These are phyloP conservation scores for Rhizopus stolonifer DNA, from an alignment of 371 early-diverging fungal species.

Conservation along the genomic window DNA sequence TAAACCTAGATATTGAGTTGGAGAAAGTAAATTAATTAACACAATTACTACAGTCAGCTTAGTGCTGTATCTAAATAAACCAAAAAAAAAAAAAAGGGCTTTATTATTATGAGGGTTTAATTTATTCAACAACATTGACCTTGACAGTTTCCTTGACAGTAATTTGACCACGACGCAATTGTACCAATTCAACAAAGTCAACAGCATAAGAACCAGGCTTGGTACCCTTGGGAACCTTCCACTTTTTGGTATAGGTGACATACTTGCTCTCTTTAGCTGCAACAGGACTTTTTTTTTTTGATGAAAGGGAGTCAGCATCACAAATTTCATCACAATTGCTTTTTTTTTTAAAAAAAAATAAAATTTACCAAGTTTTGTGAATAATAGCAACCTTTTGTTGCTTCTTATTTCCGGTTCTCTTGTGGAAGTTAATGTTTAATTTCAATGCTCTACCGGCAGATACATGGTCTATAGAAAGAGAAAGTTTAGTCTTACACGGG, in stretches of 20 bases:
- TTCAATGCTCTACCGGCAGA: constrained; percentile 39
- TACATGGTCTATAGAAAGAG: constrained; percentile 24
- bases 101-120: background rate
- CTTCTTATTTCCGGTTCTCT: constrained; percentile 40
- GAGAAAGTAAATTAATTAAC: too few species aligned
- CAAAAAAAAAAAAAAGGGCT: background rate
- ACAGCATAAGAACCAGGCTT: constrained; percentile 52
- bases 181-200: constrained; percentile 27
- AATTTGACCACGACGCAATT: constrained; percentile 32
- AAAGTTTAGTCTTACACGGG: too few species aligned
- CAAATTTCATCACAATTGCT: too few species aligned
- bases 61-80: background rate
- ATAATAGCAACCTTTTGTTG: constrained; percentile 35
- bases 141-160: constrained; percentile 33
- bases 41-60: background rate
- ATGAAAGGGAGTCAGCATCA: too few species aligned
- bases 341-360: background rate
- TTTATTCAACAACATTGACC: constrained; percentile 33
- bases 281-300: constrained; percentile 20
- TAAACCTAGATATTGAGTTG: too few species aligned
- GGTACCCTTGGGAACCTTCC: constrained; percentile 49
- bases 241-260: constrained; percentile 29
- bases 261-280: constrained; percentile 29
- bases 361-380: constrained; percentile 32
- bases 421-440: constrained; percentile 42